Conservation (phyloP, 1,284 basidiomycete species). For the Coniferiporia weirii region DNA sequence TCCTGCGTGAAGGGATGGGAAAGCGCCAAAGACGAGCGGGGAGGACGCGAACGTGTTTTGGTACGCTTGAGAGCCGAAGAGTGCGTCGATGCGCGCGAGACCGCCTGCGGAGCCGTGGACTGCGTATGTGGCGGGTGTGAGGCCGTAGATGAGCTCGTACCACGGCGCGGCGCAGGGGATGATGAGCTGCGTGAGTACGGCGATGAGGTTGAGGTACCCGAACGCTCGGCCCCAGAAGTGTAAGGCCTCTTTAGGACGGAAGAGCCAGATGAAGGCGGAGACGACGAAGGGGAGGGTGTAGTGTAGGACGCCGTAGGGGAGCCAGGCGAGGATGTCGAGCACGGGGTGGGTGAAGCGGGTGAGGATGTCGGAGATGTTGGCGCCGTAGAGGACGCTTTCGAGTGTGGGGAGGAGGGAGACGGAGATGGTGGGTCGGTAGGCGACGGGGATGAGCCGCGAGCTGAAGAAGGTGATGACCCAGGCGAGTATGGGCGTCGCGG, state of each 20-base stretch:
- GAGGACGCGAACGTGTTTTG: conserved; percentile 82
- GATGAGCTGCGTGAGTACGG: conserved; percentile 85
- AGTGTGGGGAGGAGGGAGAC: conserved; percentile 92
- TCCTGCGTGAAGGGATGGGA: conserved; percentile 90
- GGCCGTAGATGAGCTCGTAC: conserved; percentile 97
- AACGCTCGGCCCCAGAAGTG: conserved; percentile 88
- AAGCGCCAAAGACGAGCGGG: conserved; percentile 95
- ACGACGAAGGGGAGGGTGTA: conserved; percentile 82
- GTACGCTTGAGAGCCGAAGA: conserved; percentile 81
- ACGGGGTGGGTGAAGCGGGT: conserved; percentile 90
- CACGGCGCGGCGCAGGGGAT: conserved; percentile 95
- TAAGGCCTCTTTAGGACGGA: conserved; percentile 73
- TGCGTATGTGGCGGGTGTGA: conserved; percentile 89
- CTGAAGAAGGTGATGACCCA: conserved; percentile 87
- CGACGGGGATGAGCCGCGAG: conserved; percentile 77
- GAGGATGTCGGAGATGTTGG: conserved; percentile 94
- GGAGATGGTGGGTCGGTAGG: conserved; percentile 77
- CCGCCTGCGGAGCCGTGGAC: conserved; percentile 94
- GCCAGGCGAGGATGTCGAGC: conserved; percentile 91
- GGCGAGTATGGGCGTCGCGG: conserved; percentile 81
- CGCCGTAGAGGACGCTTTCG: conserved; percentile 92
- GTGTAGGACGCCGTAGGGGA: conserved; percentile 93
- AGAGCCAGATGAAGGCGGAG: conserved; percentile 73
- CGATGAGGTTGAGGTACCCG: conserved; percentile 90
- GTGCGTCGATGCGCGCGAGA: conserved; percentile 84